Evolutionary conservation across 176 grass and related monocot species (phyloP), one percentile per base, ranked within the genome.

Genomic region (Juncus effusus): DNA sequence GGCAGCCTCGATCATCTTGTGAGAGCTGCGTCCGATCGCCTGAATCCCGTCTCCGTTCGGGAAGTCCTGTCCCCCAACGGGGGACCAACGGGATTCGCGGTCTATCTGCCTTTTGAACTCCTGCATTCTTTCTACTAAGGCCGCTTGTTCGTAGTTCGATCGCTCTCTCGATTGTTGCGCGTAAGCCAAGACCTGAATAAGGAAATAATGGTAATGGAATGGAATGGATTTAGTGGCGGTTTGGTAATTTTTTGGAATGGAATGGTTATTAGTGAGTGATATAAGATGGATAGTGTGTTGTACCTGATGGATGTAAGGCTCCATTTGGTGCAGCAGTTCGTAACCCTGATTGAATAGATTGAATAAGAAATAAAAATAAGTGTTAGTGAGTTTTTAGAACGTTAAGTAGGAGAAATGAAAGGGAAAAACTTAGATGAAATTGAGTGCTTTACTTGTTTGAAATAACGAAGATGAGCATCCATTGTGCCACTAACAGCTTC

Each of bases 381-480:
- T 28, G 19, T 28, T 28, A 28, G 19, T 28, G 19, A 28, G 19
- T 28, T 28, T 28, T 28, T 28, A 28, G 19, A 28, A 28, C 19
- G 19, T 28, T 0, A 28, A 28, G 19, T 28, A 28, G 19, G 19
- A 28, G 19, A 28, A 41, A 63, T 64, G 79, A 51, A 19, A 63
- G 49, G 71, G 51, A 47, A 65, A 76, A 57, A 40, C n/a, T 47
- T 42, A 75, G 71, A 67, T 67, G 58, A 60, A 51, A 81, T 78
- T 61, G 11, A 16, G 41, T 81, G 47, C 42, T 40, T 58, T 94
- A 99, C 95, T 87, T 99, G 95, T 99, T 94, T 99, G 73, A 99
- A 99, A 82, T 99, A 99, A 67, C 89, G 89, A 70, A 99, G 95
- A 90, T 99, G 95, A 36, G 95, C 85, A 84, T 99, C 95, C 95